Base-by-base conservation (phyloP, 129 eudicot species). In the Flaveria ramosissima region DNA sequence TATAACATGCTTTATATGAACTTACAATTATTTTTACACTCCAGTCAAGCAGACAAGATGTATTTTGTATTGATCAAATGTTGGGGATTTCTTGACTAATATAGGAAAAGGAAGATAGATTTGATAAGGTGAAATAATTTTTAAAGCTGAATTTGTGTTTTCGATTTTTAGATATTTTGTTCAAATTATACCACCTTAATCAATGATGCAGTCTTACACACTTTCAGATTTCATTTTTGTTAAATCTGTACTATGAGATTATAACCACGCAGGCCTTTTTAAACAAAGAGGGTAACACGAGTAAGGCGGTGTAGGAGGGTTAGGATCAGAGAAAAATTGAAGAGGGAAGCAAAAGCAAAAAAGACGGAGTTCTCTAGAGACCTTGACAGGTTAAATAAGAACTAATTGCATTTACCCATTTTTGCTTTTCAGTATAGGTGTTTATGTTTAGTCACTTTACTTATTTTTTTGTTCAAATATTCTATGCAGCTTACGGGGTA, bases 281-380 rank as follows among this genome's bases (percentile, higher is more conserved):
- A 84, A 81, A 48, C 89, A n/a, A 86, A 90, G 80, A 86, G 84
- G 84, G 83, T 93, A 51, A 93, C 96, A 7, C 72, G 88, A 77
- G 98, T 90, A 23, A 78, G 78, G 84, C 78, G 62, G 80, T 87
- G 89, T 79, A 86, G 70, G 74, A 87, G 97, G 65, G 84, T 85
- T 20, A 90, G 97, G 61, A 80, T 77, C 82, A 91, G 84, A 78
- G 91, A 78, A 59, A 85, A 63, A 43, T 36, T 83, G 78, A 90
- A 77, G 84, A 82, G 24, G 70, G 88, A 88, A 85, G 87, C 87
- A 73, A 88, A 93, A 82, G 87, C 81, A 21, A 82, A 82, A 59
- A 88, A 85, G 73, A 70, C 72, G 77, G 76, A 57, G 15, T 79
- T 93, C 60, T 85, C 98, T 17, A 87, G 80, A 81, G 96, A 87